phyloP scores from a whole-genome alignment of 2,329 filamentous ascomycete species.

The Colletotrichum destructivum region DNA sequence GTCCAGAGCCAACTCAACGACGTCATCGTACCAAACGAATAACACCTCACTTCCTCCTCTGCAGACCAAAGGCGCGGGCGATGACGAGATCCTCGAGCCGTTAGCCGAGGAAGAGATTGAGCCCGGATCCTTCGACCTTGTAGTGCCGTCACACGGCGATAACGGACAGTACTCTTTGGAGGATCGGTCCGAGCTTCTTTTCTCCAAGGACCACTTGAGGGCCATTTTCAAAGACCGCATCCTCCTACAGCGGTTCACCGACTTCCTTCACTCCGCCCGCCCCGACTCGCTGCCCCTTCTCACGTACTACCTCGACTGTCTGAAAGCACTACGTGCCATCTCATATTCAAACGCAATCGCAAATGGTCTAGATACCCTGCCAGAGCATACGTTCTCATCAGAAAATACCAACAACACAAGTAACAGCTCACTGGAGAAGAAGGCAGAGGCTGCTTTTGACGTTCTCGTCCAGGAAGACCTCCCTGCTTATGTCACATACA shows the following conservation, averaged over 20 bases:
- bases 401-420: conserved; percentile 65
- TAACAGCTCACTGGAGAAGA: conserved; percentile 73
- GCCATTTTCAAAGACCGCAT: conserved; percentile 76
- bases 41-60: conserved; percentile 44
- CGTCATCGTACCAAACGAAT: conserved; percentile 49
- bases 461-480: conserved; percentile 77
- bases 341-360: conserved; percentile 80
- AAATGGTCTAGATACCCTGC: conserved; percentile 70
- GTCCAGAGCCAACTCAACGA: conserved; percentile 48
- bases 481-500: conserved; percentile 79
- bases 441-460: conserved; percentile 76
- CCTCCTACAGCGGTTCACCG: conserved; percentile 76
- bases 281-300: conserved; percentile 76
- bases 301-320: conserved; percentile 79
- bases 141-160: conserved; percentile 45
- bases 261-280: conserved; percentile 73
- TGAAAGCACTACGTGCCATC: conserved; percentile 80
- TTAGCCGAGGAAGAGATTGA: conserved; percentile 55
- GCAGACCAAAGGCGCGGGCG: conserved; percentile 45
- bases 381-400: conserved; percentile 69
- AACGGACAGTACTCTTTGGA: conserved; percentile 68
- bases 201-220: conserved; percentile 76
- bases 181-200: conserved; percentile 74
- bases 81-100: conserved; percentile 53
- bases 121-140: conserved; percentile 55